Conservation (phyloP, 345 rosid species). For the Gossypium raimondii region DNA sequence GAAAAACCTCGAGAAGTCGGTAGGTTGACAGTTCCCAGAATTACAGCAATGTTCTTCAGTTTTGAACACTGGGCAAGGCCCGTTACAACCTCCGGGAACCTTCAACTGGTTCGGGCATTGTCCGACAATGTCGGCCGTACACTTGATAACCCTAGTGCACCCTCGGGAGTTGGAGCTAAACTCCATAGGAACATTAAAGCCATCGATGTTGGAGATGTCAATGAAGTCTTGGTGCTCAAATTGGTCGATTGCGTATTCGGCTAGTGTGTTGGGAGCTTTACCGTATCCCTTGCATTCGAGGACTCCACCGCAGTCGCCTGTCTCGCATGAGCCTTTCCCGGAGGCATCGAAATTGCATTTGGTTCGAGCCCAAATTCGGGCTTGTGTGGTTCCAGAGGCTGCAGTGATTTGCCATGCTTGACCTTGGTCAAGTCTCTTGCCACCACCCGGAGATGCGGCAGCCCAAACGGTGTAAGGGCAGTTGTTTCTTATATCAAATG, state of each 20-base stretch:
- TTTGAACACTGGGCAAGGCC: constrained; percentile 21
- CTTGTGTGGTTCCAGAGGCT: not conserved
- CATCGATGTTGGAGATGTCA: constrained; percentile 13
- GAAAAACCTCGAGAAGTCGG: constrained; percentile 20
- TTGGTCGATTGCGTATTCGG: constrained; percentile 2
- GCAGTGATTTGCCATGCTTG: constrained; percentile 13
- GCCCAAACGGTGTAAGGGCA: constrained; percentile 15
- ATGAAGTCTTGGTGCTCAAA: not conserved
- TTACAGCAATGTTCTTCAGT: constrained; percentile 25
- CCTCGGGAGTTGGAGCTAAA: constrained; percentile 12
- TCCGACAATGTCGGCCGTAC: constrained; percentile 5
- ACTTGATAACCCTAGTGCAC: constrained; percentile 10
- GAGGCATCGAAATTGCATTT: constrained; percentile 6
- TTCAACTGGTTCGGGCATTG: constrained; percentile 22
- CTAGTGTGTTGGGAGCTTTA: constrained; percentile 7
- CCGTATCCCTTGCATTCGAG: constrained; percentile 5
- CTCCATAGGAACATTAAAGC: constrained; percentile 14
- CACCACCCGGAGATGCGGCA: not conserved
- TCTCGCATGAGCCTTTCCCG: not conserved
- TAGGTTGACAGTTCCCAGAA: constrained; percentile 21
- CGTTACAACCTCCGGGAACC: constrained; percentile 22
- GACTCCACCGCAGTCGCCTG: constrained; percentile 10
- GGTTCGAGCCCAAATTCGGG: constrained; percentile 15
- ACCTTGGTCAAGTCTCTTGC: not conserved
- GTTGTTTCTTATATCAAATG: constrained; percentile 10